phyloP scores from a whole-genome alignment of 768 basidiomycete genomes.

The Suillus subaureus region DNA sequence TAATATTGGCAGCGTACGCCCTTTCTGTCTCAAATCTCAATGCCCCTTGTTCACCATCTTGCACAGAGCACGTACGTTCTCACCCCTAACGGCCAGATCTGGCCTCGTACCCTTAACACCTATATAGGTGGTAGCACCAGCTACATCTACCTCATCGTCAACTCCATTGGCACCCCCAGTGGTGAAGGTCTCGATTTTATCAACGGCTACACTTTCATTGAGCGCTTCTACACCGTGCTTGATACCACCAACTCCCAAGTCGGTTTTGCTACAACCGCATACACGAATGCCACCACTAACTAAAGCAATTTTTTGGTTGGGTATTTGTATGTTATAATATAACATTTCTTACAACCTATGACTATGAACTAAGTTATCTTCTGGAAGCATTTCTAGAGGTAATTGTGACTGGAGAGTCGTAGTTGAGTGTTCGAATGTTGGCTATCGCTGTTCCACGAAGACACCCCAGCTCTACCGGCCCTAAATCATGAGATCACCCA shows the following conservation, averaged over 20 bases:
- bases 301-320: neutral
- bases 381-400: neutral
- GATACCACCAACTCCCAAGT: neutral
- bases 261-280: neutral
- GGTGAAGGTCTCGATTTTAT: neutral
- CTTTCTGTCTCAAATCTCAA: neutral
- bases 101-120: neutral
- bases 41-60: neutral
- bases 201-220: neutral
- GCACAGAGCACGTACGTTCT: neutral
- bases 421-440: neutral
- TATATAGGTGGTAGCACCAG: neutral
- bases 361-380: neutral
- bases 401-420: neutral
- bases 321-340: neutral
- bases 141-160: neutral
- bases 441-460: neutral
- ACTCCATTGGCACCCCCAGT: neutral
- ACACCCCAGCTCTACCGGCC: neutral
- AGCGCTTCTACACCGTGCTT: neutral
- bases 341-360: neutral
- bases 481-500: too few relatives aligned
- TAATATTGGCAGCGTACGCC: neutral
- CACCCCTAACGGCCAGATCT: neutral
- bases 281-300: neutral